Evolutionary conservation across 441 rosid species (phyloP).

Genomic region (Hura crepitans): DNA sequence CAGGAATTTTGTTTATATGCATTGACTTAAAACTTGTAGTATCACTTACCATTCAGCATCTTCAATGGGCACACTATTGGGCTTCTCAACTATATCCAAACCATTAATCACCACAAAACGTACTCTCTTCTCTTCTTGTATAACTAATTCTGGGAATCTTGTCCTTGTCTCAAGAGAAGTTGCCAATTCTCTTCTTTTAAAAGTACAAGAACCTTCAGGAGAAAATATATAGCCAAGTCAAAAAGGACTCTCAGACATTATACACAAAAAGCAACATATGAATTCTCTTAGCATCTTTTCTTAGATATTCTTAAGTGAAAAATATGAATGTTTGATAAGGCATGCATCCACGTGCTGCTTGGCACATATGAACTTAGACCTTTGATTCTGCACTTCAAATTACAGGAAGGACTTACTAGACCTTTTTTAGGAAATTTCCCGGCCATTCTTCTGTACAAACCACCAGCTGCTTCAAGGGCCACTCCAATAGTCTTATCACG

Average conservation of each 20-base stretch:
- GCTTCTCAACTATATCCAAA: slow-evolving; percentile 82
- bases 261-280: neutral
- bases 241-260: neutral
- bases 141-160: slow-evolving; percentile 85
- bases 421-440: slow-evolving; percentile 93
- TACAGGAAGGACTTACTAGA: slow-evolving; percentile 10
- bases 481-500: slow-evolving; percentile 83
- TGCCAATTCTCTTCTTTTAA: slow-evolving; percentile 89
- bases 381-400: neutral
- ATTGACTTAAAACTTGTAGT: neutral
- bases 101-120: slow-evolving; percentile 96
- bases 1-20: neutral
- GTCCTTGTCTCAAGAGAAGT: slow-evolving; percentile 89
- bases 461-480: slow-evolving; percentile 96
- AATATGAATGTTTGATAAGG: neutral
- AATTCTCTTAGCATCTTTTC: neutral
- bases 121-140: slow-evolving; percentile 92
- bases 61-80: slow-evolving; percentile 47
- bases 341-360: neutral
- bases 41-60: slow-evolving; percentile 81
- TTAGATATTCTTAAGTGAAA: neutral
- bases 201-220: slow-evolving; percentile 53
- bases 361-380: neutral
- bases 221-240: slow-evolving; percentile 9
- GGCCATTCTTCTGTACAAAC: slow-evolving; percentile 74